Evolutionary conservation across 2,329 filamentous ascomycete species (phyloP).

Genomic region (Penicillium sp.): DNA sequence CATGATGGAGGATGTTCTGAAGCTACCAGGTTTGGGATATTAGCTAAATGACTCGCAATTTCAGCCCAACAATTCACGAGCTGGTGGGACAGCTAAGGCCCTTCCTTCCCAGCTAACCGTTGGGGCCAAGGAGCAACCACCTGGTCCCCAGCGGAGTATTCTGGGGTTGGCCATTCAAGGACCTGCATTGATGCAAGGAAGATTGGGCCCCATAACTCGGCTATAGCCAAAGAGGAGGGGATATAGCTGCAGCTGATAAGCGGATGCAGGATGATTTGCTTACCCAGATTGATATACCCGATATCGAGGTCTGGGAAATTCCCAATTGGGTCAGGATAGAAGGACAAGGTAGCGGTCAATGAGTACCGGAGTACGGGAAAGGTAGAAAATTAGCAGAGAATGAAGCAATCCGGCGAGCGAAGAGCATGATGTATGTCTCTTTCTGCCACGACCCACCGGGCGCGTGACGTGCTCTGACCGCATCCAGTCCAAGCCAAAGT

Average conservation of each 20-base stretch:
- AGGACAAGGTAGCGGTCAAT: conserved; percentile 12
- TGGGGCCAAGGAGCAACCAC: not conserved
- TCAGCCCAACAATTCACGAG: conserved; percentile 20
- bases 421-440: conserved; percentile 44
- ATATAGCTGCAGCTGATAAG: conserved; percentile 25
- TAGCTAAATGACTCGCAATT: conserved; percentile 25
- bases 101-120: conserved; percentile 6
- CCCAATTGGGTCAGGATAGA: conserved; percentile 21
- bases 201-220: conserved; percentile 9
- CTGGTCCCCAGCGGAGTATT: not conserved
- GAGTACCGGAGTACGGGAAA: conserved; percentile 14
- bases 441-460: conserved; percentile 44
- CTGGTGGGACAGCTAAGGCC: conserved; percentile 15
- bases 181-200: conserved; percentile 26
- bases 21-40: conserved; percentile 24
- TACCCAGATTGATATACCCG: conserved; percentile 29
- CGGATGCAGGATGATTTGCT: conserved; percentile 25
- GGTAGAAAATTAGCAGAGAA: conserved; percentile 17
- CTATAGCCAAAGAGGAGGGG: conserved; percentile 6
- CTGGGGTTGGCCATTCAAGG: conserved; percentile 13
- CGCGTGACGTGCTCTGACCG: conserved; percentile 45
- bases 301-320: conserved; percentile 10
- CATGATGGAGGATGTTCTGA: conserved; percentile 39
- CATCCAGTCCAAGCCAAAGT: conserved; percentile 25
- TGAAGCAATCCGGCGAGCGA: conserved; percentile 25